phyloP scores from a whole-genome alignment of 192 early-diverging fungal species.

The Coemansia reversa region DNA sequence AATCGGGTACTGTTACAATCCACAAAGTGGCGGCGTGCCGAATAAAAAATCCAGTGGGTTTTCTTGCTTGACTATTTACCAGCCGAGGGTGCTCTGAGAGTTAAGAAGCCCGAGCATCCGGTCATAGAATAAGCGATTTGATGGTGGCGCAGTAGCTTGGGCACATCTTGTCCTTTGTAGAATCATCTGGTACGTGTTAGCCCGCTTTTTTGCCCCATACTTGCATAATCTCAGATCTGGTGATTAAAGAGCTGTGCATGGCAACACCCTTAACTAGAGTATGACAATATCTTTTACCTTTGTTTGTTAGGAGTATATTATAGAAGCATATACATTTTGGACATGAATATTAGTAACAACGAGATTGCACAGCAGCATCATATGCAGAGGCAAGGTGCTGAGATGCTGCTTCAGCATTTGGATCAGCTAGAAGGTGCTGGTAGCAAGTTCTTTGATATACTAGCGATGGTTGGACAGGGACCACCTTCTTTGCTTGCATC shows the following conservation, averaged over 20 bases:
- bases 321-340: not conserved
- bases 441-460: conserved; percentile 45
- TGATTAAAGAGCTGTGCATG: not conserved
- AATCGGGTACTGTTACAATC: too few relatives aligned
- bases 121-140: too few relatives aligned
- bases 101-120: too few relatives aligned
- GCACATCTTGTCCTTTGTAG: too few relatives aligned
- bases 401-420: conserved; percentile 28
- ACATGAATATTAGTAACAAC: conserved; percentile 2
- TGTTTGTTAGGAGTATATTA: too few relatives aligned
- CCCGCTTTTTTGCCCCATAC: too few relatives aligned
- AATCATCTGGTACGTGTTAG: too few relatives aligned
- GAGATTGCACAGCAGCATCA: conserved; percentile 5
- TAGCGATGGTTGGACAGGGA: conserved; percentile 48
- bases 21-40: too few relatives aligned
- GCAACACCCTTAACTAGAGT: not conserved
- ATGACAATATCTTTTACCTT: not conserved
- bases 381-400: conserved; percentile 21
- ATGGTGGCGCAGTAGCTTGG: too few relatives aligned
- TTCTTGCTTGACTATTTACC: too few relatives aligned
- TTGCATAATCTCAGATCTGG: not conserved
- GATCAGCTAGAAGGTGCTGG: conserved; percentile 40
- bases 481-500: conserved; percentile 53
- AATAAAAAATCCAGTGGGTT: too few relatives aligned
- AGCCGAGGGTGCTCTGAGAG: too few relatives aligned